A percentile compares a stretch with the other conserved stretches of the same genome.
These are phyloP conservation scores for Solanum lycopersicoides DNA, from an alignment of 257 asterid species.

Conservation along the genomic window DNA sequence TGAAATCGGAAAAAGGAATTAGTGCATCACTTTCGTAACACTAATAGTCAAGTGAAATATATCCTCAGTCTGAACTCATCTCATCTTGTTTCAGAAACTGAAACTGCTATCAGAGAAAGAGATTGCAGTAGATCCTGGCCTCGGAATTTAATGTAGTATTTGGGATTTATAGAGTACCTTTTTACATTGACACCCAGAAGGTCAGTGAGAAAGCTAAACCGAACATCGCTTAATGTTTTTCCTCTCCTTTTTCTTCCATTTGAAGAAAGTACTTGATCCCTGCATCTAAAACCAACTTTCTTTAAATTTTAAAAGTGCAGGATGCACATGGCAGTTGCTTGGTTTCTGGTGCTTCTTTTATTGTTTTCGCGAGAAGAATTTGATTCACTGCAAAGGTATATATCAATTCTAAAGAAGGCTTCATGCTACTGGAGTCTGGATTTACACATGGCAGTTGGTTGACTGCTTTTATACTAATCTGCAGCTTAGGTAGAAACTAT, in stretches of 20 bases:
- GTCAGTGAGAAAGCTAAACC: background rate
- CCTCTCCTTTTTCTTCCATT: background rate
- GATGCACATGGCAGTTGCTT: background rate
- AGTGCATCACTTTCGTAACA: background rate
- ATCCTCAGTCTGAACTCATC: background rate
- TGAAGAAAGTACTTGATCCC: background rate
- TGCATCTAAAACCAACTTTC: background rate
- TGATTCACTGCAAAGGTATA: background rate
- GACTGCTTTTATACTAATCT: background rate
- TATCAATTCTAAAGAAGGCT: background rate
- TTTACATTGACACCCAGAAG: conserved; percentile 11
- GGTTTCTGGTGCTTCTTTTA: background rate
- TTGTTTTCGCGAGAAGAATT: background rate
- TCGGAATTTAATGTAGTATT: conserved; percentile 18
- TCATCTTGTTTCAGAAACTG: conserved; percentile 50
- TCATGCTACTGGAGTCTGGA: background rate
- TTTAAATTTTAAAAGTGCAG: background rate
- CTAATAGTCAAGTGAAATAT: background rate
- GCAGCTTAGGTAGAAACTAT: background rate
- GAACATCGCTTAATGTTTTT: background rate
- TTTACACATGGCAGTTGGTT: background rate
- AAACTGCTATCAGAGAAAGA: conserved; percentile 64
- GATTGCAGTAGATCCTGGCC: conserved; percentile 23
- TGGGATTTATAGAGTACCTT: conserved; percentile 1
- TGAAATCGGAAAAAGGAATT: background rate